phyloP scores from a whole-genome alignment of 2,329 filamentous ascomycete genomes.

The Hypoxylon sp. region DNA sequence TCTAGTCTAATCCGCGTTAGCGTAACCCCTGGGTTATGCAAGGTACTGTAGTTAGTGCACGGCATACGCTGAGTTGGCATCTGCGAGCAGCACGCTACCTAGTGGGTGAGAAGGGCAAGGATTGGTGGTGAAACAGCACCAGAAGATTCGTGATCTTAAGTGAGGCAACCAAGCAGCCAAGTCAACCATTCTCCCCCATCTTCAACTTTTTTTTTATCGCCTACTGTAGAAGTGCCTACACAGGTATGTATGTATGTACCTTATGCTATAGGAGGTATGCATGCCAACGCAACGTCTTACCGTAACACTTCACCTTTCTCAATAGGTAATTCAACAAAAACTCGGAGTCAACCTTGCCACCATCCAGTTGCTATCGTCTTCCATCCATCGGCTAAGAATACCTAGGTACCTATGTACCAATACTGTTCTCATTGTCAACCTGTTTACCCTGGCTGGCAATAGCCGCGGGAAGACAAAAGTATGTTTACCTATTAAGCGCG shows the following conservation, averaged over 20 bases:
- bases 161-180: neutral
- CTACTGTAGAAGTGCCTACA: no score
- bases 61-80: conserved; percentile 36
- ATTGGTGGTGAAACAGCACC: conserved; percentile 34
- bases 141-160: conserved; percentile 10
- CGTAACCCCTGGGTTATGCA: conserved; percentile 15
- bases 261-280: no score
- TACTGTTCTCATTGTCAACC: neutral
- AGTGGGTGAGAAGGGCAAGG: conserved; percentile 11
- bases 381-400: neutral
- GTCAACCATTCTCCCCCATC: neutral
- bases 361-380: neutral
- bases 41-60: conserved; percentile 34
- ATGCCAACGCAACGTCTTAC: conserved; percentile 19
- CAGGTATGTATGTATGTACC: no score
- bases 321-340: neutral
- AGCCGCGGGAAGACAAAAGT: conserved; percentile 6
- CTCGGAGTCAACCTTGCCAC: neutral
- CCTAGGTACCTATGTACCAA: neutral
- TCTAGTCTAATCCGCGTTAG: conserved; percentile 6
- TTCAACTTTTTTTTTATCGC: no score
- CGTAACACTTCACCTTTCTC: conserved; percentile 7
- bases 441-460: conserved; percentile 2
- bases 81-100: conserved; percentile 17
- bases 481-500: conserved; percentile 27